Base-by-base conservation (phyloP, 331 rosid species). In the Dryas integrifolia region DNA sequence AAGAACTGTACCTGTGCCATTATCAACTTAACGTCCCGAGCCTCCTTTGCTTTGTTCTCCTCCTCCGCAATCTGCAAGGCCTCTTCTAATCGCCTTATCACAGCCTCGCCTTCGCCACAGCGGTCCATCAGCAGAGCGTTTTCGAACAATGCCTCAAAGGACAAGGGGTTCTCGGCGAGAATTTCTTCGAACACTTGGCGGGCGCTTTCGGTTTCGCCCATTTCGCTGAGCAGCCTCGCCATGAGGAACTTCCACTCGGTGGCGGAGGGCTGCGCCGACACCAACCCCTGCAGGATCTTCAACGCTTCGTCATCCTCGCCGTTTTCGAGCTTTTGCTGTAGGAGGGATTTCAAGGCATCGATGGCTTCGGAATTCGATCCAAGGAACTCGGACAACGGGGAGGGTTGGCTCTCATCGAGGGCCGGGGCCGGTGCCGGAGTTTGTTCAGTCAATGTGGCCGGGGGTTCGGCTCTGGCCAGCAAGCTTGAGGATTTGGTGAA, bases 111-210 rank as follows among this genome's bases (percentile, higher is more conserved):
- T 72, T 90, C 91, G 69, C 96, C 97, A 13, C 71, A 65, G 44
- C 91, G 90, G 76, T 94, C 98, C 97, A 94, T 85, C 39, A 94
- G 70, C 74, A 91, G 53, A 5, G 97, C 92, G 40, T 94, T 94
- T 74, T 91, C 98, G 26, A 94, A 94, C 75, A 91, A 70, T 1
- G 95, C 97, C 78, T 94, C 98, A 43, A 86, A 91, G 0, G 88
- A 84, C 5, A 91, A 51, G 3, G 98, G 97, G 66, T 85, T 81
- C 5, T 38, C 41, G 5, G 80, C 70, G 6, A 94, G 76, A 45
- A 94, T 79, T 58, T 89, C 92, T n/a, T 91, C 95, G 58, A 89
- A 94, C 84, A 84, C 77, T 1, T 65, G 59, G 13, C 91, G 86
- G 0, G 95, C 96, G 39, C 56, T 69, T 30, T 78, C 84, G 0